Conservation (phyloP, 345 rosid species). For the Aethionema arabicum region DNA sequence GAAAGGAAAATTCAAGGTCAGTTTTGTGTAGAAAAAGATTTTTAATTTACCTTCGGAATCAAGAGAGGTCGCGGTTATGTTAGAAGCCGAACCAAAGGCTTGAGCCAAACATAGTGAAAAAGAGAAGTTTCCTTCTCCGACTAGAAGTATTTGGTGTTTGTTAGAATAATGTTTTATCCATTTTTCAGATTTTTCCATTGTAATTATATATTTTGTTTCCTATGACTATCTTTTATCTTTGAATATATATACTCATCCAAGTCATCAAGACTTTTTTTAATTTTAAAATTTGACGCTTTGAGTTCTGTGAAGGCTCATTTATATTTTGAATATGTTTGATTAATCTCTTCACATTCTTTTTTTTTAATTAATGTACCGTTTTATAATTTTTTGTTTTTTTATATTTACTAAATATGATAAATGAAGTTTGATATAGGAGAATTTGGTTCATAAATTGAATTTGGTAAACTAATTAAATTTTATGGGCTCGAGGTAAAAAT, state of each 20-base stretch:
- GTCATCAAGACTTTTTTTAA: constrained; percentile 4
- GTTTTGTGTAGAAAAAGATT: background rate
- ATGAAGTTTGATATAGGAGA: too few relatives aligned
- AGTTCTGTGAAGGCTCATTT: constrained; percentile 22
- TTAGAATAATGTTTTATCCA: constrained; percentile 48
- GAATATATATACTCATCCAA: background rate
- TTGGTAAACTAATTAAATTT: too few relatives aligned
- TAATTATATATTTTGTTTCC: background rate
- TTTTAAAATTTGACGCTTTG: constrained; percentile 18
- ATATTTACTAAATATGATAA: constrained; percentile 2
- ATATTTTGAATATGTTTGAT: constrained; percentile 1
- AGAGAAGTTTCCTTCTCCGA: constrained; percentile 70
- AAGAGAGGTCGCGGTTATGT: constrained; percentile 57
- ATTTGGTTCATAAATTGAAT: too few relatives aligned
- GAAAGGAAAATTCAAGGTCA: background rate
- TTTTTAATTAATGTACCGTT: background rate
- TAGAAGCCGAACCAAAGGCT: constrained; percentile 55
- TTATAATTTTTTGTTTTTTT: constrained; percentile 15
- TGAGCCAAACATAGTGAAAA: constrained; percentile 52
- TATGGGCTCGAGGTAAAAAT: too few relatives aligned
- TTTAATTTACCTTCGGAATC: constrained; percentile 42
- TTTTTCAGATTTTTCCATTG: constrained; percentile 32
- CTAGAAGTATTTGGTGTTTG: constrained; percentile 47
- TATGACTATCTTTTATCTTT: background rate
- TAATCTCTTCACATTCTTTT: constrained; percentile 16